Conservation (phyloP, 768 basidiomycete genomes). For the Hirschioporus abietinus region DNA sequence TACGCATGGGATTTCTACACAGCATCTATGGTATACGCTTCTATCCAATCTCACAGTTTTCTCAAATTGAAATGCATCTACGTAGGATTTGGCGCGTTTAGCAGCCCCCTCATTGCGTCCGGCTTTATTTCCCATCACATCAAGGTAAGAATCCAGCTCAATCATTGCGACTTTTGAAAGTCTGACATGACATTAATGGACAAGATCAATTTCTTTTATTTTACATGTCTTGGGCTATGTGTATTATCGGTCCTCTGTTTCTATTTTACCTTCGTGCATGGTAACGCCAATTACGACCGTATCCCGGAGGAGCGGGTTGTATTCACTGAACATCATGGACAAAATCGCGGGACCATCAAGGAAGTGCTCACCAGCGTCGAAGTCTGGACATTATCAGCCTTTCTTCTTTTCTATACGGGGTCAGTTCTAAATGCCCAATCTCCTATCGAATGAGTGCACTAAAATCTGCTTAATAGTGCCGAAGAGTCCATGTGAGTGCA, state of each 20-base stretch:
- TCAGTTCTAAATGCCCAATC: not conserved
- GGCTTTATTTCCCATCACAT: not conserved
- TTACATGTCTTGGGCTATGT: slow-evolving; percentile 21
- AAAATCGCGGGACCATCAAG: slow-evolving; percentile 4
- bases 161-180: no score
- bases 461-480: slow-evolving; percentile 12
- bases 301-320: slow-evolving; percentile 16
- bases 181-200: not conserved
- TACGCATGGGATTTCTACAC: slow-evolving; percentile 22
- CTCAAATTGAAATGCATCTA: slow-evolving; percentile 20
- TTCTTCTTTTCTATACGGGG: slow-evolving; percentile 24
- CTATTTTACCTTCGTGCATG: slow-evolving; percentile 17
- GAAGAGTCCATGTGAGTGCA: slow-evolving; percentile 23
- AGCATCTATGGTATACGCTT: slow-evolving; percentile 23
- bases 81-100: slow-evolving; percentile 17
- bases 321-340: not conserved
- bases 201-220: slow-evolving; percentile 23
- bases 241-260: slow-evolving; percentile 18
- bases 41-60: slow-evolving; percentile 17
- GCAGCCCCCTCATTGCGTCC: not conserved
- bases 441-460: not conserved
- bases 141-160: not conserved
- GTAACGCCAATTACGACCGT: slow-evolving; percentile 14
- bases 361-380: slow-evolving; percentile 18
- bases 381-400: slow-evolving; percentile 23